Evolutionary conservation across 2,329 filamentous ascomycete species (phyloP).

Genomic region (Hypoxylon sp.): DNA sequence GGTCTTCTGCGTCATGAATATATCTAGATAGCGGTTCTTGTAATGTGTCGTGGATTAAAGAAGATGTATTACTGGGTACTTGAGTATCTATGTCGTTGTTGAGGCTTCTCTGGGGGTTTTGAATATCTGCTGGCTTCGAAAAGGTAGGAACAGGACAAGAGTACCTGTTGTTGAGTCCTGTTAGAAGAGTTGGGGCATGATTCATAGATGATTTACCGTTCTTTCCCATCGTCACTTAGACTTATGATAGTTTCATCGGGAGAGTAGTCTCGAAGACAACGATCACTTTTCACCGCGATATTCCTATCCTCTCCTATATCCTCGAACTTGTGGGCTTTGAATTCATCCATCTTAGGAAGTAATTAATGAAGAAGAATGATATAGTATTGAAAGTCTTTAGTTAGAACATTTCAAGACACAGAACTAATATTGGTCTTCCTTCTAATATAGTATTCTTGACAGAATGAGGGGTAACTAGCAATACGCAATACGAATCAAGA

Average conservation of each 20-base stretch:
- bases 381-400: no score
- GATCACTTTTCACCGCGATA: slow-evolving; percentile 30
- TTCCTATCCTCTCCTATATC: slow-evolving; percentile 36
- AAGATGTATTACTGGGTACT: background rate
- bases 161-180: slow-evolving; percentile 12
- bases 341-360: slow-evolving; percentile 32
- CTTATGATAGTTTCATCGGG: slow-evolving; percentile 31
- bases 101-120: background rate
- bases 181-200: background rate
- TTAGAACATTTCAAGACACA: no score
- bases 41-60: slow-evolving; percentile 1
- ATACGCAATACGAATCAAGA: slow-evolving; percentile 2
- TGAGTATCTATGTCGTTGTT: background rate
- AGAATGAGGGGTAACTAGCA: slow-evolving; percentile 6
- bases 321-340: slow-evolving; percentile 36
- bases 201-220: slow-evolving; percentile 30
- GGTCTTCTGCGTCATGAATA: slow-evolving; percentile 25
- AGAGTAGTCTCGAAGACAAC: slow-evolving; percentile 32
- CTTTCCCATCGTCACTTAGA: slow-evolving; percentile 30
- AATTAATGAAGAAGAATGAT: no score
- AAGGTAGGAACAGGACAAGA: slow-evolving; percentile 24
- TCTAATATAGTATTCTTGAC: slow-evolving; percentile 14
- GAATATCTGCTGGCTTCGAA: no score
- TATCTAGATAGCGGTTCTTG: slow-evolving; percentile 37
- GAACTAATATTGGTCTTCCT: no score